phyloP scores from a whole-genome alignment of 2,329 filamentous ascomycete species.

The Drechslerella stenobrocha region DNA sequence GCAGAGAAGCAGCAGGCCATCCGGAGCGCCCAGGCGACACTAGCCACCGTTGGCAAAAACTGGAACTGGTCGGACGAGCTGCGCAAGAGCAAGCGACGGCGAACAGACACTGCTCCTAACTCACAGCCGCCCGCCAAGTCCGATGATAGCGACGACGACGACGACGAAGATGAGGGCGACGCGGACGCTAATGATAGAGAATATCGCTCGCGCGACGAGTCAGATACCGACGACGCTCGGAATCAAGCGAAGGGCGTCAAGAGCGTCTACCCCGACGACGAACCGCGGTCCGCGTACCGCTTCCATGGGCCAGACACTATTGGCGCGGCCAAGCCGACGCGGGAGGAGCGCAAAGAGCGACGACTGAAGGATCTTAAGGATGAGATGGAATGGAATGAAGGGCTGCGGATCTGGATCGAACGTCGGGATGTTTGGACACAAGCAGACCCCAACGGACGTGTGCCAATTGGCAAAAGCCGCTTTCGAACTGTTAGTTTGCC shows the following conservation, averaged over 20 bases:
- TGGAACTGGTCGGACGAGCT: slow-evolving; percentile 41
- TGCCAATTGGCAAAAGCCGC: slow-evolving; percentile 51
- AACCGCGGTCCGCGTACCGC: slow-evolving; percentile 39
- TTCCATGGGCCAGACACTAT: slow-evolving; percentile 43
- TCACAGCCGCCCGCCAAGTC: slow-evolving; percentile 16
- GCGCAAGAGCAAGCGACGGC: slow-evolving; percentile 33
- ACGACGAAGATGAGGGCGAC: slow-evolving; percentile 13
- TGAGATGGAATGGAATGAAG: slow-evolving; percentile 51
- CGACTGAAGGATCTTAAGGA: slow-evolving; percentile 46
- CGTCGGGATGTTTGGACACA: slow-evolving; percentile 52
- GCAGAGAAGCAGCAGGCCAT: slow-evolving; percentile 42
- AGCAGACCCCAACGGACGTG: slow-evolving; percentile 51
- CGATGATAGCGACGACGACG: slow-evolving; percentile 25
- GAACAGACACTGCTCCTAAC: slow-evolving; percentile 4
- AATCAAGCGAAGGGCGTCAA: slow-evolving; percentile 31
- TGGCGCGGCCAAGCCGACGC: slow-evolving; percentile 21
- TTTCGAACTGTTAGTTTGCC: slow-evolving; percentile 50
- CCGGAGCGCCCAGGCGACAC: slow-evolving; percentile 33
- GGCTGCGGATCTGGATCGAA: slow-evolving; percentile 50
- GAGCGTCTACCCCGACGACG: slow-evolving; percentile 46
- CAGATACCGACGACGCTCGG: slow-evolving; percentile 49
- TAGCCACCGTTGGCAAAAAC: slow-evolving; percentile 34
- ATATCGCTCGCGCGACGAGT: slow-evolving; percentile 50
- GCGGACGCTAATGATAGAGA: slow-evolving; percentile 39
- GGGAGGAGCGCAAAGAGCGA: slow-evolving; percentile 32